phyloP scores from a whole-genome alignment of 345 rosid genomes.

The Eutrema yunnanense region DNA sequence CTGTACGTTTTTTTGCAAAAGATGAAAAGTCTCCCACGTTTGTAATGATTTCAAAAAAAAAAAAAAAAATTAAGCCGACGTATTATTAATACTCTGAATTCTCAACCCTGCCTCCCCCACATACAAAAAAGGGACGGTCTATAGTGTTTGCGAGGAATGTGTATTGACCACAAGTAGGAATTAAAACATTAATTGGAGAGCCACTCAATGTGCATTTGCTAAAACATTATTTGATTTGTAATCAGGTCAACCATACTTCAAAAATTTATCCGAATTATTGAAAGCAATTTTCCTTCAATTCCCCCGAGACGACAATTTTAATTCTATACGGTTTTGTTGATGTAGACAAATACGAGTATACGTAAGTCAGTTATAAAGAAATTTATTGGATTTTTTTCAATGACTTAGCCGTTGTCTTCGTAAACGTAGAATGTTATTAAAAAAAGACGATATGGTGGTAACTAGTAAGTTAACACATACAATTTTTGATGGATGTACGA shows the following conservation, averaged over 20 bases:
- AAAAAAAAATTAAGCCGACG: background rate
- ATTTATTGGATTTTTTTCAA: background rate
- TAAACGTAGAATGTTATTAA: background rate
- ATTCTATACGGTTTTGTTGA: background rate
- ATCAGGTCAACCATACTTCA: background rate
- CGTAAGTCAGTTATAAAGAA: background rate
- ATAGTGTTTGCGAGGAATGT: background rate
- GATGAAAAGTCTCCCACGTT: background rate
- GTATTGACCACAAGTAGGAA: slow-evolving; percentile 2
- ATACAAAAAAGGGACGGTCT: background rate
- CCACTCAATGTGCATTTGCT: slow-evolving; percentile 7
- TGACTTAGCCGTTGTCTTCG: background rate
- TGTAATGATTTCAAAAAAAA: background rate
- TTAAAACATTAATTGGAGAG: background rate
- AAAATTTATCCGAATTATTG: background rate
- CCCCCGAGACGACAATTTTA: background rate
- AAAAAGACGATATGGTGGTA: too few relatives aligned
- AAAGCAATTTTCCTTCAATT: background rate
- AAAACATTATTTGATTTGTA: background rate
- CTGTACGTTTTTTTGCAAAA: too few relatives aligned
- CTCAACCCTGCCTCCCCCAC: background rate
- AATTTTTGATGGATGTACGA: background rate
- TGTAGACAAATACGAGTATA: background rate
- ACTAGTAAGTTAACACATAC: background rate
- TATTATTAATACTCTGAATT: background rate